Conservation (phyloP, 148 eudicot species). For the Arctostaphylos glauca region DNA sequence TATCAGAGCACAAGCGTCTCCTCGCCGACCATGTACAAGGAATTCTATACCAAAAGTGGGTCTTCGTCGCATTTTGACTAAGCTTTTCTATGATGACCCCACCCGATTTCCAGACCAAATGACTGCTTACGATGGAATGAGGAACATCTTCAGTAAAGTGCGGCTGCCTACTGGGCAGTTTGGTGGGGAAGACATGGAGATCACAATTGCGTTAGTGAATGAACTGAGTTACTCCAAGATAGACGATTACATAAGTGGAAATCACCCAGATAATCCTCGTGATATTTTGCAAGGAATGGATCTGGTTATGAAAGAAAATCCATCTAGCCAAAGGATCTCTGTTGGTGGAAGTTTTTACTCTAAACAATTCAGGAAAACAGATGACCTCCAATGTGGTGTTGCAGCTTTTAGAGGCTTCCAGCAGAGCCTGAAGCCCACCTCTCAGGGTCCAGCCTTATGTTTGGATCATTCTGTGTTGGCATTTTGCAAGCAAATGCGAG, state of each 20-base stretch:
- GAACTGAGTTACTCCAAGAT: conserved; percentile 46
- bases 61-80: conserved; percentile 28
- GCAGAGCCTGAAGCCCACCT: neutral
- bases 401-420: conserved; percentile 6
- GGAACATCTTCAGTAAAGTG: conserved; percentile 18
- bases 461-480: conserved; percentile 54
- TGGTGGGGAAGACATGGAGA: conserved; percentile 33
- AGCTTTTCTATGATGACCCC: conserved; percentile 33
- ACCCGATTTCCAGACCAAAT: conserved; percentile 29
- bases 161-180: conserved; percentile 39
- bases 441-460: conserved; percentile 45
- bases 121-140: conserved; percentile 62
- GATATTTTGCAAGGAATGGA: conserved; percentile 7
- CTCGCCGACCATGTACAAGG: conserved; percentile 21
- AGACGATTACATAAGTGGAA: conserved; percentile 32
- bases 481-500: conserved; percentile 42
- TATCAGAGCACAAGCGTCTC: conserved; percentile 29
- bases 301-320: conserved; percentile 8
- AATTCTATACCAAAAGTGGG: conserved; percentile 26
- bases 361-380: neutral
- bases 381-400: neutral
- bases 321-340: neutral
- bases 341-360: conserved; percentile 8
- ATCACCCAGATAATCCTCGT: neutral
- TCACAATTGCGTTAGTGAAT: conserved; percentile 37